Evolutionary conservation across 306 rosid genomes (phyloP), one percentile per base, ranked within the genome.

Genomic region (Sicyos baderoa): DNA sequence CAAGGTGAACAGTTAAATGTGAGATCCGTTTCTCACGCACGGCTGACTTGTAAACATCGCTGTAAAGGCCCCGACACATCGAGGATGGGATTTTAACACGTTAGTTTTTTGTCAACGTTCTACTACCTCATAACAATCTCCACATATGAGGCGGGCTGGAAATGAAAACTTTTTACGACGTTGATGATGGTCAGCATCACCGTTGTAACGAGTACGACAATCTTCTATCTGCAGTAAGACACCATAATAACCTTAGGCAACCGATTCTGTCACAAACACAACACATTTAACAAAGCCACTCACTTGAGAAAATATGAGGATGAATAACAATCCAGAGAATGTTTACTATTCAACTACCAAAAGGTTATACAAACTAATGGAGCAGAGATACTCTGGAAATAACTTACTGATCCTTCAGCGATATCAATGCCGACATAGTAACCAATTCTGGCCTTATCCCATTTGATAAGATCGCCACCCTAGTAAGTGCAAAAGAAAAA

Each of bases 381-480:
- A 22, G 37, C 17, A 42, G 15, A 35, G 65, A 14, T 40, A 11
- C 1, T 54, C 17, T 7, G 42, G 55, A 57, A 68, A 42, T 59
- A 62, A 80, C 95, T 86, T 80, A 88, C 99, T 0, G 99, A 93
- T 71, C 99, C 99, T 56, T 90, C 96, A 8, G 99, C 97, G 18
- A 93, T 93, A 80, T 93, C 99, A 76, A 93, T 79, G 49, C 99
- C 99, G 79, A 93, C 99, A 75, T 93, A 93, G 67, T 93, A 93
- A 57, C 96, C 99, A 84, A 93, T 51, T 80, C 83, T 93, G 32
- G 99, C 96, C 78, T 93, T 93, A 84, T 93, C 99, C 99, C 99
- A 93, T 85, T 93, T 90, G 82, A 93, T 90, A 64, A 93, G 97
- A 81, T 93, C 99, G 58, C 99, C 97, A n/a, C 99, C 99, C 99